Conservation (phyloP, 345 rosid species). For the Eucalyptus marginata region DNA sequence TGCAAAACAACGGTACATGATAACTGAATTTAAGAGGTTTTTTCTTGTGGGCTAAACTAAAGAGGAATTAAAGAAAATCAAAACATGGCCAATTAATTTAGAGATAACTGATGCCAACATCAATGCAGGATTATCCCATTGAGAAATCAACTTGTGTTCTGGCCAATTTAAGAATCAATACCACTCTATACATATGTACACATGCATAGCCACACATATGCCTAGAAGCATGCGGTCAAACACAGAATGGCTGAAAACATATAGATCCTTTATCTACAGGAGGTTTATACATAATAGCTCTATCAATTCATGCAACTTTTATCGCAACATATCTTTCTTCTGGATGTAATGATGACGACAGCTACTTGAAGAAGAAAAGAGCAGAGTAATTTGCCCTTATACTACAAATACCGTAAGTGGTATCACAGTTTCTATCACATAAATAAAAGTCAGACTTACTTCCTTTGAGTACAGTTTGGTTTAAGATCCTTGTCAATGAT, state of each 20-base stretch:
- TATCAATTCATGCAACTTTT: not conserved
- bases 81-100: not conserved
- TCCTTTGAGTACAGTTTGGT: conserved; percentile 70
- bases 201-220: not conserved
- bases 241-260: not conserved
- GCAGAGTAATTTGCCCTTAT: not conserved
- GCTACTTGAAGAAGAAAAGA: not conserved
- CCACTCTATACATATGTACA: not conserved
- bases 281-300: not conserved
- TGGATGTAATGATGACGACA: not conserved
- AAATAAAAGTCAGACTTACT: conserved; percentile 37
- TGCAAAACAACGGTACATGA: not conserved
- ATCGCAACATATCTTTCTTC: not conserved
- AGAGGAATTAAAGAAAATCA: not conserved
- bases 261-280: not conserved
- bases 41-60: not conserved
- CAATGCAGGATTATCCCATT: not conserved
- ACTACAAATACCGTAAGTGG: not conserved
- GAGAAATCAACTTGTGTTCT: not conserved
- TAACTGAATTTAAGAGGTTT: not conserved
- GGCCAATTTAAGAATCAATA: not conserved
- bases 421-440: not conserved
- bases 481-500: conserved; percentile 96
- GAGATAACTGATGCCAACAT: not conserved
- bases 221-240: not conserved